Evolutionary conservation across 106 monocot genomes (phyloP).

Genomic region (Platanthera guangdongensis): DNA sequence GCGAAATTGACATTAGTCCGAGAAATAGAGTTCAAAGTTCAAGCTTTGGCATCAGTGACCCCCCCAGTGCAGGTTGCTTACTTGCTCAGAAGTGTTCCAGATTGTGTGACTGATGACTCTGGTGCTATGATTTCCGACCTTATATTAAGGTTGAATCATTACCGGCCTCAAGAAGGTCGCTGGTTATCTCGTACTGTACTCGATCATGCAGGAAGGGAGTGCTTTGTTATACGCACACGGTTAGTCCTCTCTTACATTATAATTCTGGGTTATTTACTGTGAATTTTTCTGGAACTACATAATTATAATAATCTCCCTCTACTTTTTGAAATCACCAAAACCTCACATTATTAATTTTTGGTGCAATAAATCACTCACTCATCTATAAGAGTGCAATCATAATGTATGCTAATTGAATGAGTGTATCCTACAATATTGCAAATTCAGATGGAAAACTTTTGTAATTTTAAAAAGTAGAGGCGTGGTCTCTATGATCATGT

Average conservation of each 20-base stretch:
- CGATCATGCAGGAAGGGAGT: constrained; percentile 66
- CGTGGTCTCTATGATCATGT: too few relatives aligned
- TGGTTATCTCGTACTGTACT: constrained; percentile 89
- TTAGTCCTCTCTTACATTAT: not conserved
- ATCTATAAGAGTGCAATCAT: too few relatives aligned
- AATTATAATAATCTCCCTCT: too few relatives aligned
- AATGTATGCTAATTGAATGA: too few relatives aligned
- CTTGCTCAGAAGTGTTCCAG: constrained; percentile 83
- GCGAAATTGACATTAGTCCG: constrained; percentile 32
- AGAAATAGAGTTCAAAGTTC: constrained; percentile 31
- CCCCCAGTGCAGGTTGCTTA: constrained; percentile 87
- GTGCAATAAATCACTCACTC: too few relatives aligned
- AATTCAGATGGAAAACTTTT: too few relatives aligned
- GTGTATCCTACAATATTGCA: too few relatives aligned
- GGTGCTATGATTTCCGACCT: constrained; percentile 96
- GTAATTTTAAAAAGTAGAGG: too few relatives aligned
- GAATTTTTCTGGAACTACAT: too few relatives aligned
- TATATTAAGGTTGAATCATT: constrained; percentile 62
- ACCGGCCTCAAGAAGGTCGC: constrained; percentile 77
- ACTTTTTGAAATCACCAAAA: too few relatives aligned
- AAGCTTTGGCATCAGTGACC: constrained; percentile 57
- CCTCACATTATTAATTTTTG: too few relatives aligned
- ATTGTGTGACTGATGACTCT: constrained; percentile 88
- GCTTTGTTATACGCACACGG: constrained; percentile 65
- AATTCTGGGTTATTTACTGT: too few relatives aligned